These are phyloP conservation scores for Neoboletus magnificus DNA, from an alignment of 768 basidiomycete genomes.

Conservation along the genomic window DNA sequence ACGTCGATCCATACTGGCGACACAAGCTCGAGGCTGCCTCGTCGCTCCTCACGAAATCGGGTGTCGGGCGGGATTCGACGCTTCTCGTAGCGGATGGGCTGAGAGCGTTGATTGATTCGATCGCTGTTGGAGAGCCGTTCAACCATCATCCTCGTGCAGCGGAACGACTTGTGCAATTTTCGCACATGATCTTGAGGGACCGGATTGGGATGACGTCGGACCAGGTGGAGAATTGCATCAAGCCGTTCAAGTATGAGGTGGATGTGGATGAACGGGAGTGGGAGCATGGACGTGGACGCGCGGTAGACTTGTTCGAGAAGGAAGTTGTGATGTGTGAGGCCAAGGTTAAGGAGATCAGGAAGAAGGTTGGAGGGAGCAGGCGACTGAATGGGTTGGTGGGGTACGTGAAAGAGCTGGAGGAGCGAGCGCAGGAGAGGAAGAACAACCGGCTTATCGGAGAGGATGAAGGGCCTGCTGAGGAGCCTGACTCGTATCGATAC, in stretches of 20 bases:
- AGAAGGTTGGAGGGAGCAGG: constrained; percentile 84
- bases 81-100: constrained; percentile 92
- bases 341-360: constrained; percentile 82
- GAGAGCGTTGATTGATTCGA: constrained; percentile 84
- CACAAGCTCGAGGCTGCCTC: constrained; percentile 96
- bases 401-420: constrained; percentile 82
- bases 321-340: constrained; percentile 83
- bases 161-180: constrained; percentile 88
- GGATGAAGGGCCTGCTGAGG: constrained; percentile 36
- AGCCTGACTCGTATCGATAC: constrained; percentile 80
- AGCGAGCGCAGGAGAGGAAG: constrained; percentile 64
- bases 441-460: constrained; percentile 43
- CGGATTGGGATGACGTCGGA: constrained; percentile 93
- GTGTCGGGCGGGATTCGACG: constrained; percentile 92
- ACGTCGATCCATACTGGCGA: constrained; percentile 88
- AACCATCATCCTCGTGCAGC: constrained; percentile 85
- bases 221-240: constrained; percentile 99
- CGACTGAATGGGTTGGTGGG: constrained; percentile 70
- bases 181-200: constrained; percentile 89
- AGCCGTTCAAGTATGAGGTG: constrained; percentile 98
- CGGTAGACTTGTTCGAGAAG: constrained; percentile 77
- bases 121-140: constrained; percentile 87
- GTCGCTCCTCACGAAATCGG: constrained; percentile 91
- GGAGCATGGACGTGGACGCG: constrained; percentile 75
- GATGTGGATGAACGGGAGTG: constrained; percentile 93